Evolutionary conservation across 1,139 yeast species (phyloP).

Genomic region (Sugiyamaella grinbergsii): DNA sequence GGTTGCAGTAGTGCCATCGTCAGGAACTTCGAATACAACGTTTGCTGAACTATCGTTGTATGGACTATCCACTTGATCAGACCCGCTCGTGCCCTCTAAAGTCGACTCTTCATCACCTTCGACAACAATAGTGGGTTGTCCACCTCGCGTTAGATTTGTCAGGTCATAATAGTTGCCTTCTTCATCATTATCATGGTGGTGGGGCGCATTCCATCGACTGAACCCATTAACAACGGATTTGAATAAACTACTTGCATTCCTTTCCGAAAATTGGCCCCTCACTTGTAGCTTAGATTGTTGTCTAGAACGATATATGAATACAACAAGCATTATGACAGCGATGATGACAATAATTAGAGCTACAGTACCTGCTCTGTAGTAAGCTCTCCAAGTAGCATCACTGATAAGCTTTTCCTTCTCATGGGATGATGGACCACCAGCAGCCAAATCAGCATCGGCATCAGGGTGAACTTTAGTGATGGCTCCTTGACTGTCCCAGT

Average conservation of each 20-base stretch:
- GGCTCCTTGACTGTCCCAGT: slow-evolving; percentile 28
- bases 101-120: slow-evolving; percentile 26
- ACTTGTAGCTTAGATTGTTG: slow-evolving; percentile 11
- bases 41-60: slow-evolving; percentile 21
- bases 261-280: slow-evolving; percentile 11
- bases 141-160: slow-evolving; percentile 14
- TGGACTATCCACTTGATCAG: slow-evolving; percentile 17
- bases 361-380: slow-evolving; percentile 45
- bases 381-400: slow-evolving; percentile 45
- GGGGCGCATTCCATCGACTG: slow-evolving; percentile 35
- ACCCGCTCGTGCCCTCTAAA: slow-evolving; percentile 14
- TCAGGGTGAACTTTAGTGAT: slow-evolving; percentile 22
- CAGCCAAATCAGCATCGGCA: slow-evolving; percentile 12
- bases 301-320: slow-evolving; percentile 29
- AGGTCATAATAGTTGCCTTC: slow-evolving; percentile 23
- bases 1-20: background rate
- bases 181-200: slow-evolving; percentile 9
- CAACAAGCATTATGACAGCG: slow-evolving; percentile 30
- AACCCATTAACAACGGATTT: slow-evolving; percentile 34
- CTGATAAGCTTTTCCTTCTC: slow-evolving; percentile 31
- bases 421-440: background rate
- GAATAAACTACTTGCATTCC: slow-evolving; percentile 21
- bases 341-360: slow-evolving; percentile 43
- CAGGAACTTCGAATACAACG: slow-evolving; percentile 21
- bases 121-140: slow-evolving; percentile 19